phyloP scores from a whole-genome alignment of 768 basidiomycete genomes.

The Kwoniella dendrophila region DNA sequence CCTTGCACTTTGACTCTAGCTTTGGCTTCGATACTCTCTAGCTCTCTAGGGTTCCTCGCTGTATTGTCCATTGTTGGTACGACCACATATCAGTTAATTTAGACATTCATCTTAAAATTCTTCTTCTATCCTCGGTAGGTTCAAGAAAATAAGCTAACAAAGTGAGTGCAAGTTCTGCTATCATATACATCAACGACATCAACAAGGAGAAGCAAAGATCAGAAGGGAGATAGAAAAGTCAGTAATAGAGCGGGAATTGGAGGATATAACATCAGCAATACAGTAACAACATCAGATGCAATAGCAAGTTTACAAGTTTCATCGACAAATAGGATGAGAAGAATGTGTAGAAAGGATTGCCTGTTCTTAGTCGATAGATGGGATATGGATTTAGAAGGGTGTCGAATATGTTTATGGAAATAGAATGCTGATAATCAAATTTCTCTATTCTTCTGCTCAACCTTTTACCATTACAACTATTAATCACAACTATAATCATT shows the following conservation, averaged over 20 bases:
- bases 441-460: background rate
- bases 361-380: background rate
- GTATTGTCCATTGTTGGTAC: background rate
- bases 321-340: too few species aligned
- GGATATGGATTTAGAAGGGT: background rate
- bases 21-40: background rate
- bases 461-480: background rate
- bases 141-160: slow-evolving; percentile 24
- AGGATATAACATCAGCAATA: background rate
- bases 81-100: too few species aligned
- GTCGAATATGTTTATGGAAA: background rate
- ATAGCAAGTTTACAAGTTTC: too few species aligned
- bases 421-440: slow-evolving; percentile 12
- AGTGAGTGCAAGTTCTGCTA: slow-evolving; percentile 19
- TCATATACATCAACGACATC: too few species aligned
- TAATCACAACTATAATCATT: background rate
- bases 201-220: too few species aligned
- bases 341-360: background rate
- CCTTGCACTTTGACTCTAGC: background rate
- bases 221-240: background rate
- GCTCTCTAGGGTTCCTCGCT: slow-evolving; percentile 1
- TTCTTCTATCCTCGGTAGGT: slow-evolving; percentile 18
- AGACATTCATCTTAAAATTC: slow-evolving; percentile 5
- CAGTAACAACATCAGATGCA: slow-evolving; percentile 1
- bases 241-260: background rate